Evolutionary conservation across 2,329 filamentous ascomycete genomes (phyloP), one percentile per base, ranked within the genome.

Genomic region (Rhexocercosporidium sp.): DNA sequence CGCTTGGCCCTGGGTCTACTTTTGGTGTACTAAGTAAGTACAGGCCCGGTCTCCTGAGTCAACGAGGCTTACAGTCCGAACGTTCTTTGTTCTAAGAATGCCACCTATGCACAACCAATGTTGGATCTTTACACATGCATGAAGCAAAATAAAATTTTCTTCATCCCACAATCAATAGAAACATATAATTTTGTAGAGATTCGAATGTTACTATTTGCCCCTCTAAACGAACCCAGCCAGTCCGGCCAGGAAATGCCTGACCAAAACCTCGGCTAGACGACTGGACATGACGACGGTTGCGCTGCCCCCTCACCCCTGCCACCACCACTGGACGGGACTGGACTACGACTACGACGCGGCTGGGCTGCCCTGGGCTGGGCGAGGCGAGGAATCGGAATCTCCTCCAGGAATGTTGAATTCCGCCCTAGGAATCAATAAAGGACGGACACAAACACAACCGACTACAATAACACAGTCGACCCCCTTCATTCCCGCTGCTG

Each of bases 261-360:
- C 54, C 41, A 39, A 41, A 37, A 22, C 54, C 20, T 22, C 54
- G 49, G 46, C 31, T 12, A n/a, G 16, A 16, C 9, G 4, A 25
- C 22, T 22, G 54, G 20, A 12, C 54, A 57, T 57, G 54, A 57
- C 54, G 54, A 57, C 54, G 31, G 54, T 34, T 57, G 31, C 12
- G 44, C 44, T 20, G n/a, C 44, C n/a, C 16, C 41, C 41, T 39
- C 8, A 8, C 34, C 34, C 34, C 34, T 18, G 39, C n/a, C 39
- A n/a, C n/a, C 39, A 18, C n/a, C 39, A 44, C 39, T 44, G 39
- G 39, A 44, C n/a, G 34, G 8, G 34, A 39, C 34, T 9, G 8
- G 34, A 39, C 34, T 14, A 39, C 34, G 34, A 44, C 14, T 18
- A n/a, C 9, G 41, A 44, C 41, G n/a, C n/a, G 41, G 41, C 53